A percentile compares a stretch with the other conserved stretches of the same genome.
phyloP scores from a whole-genome alignment of 805 yeast genomes.

The Blastobotrys peoriensis region DNA sequence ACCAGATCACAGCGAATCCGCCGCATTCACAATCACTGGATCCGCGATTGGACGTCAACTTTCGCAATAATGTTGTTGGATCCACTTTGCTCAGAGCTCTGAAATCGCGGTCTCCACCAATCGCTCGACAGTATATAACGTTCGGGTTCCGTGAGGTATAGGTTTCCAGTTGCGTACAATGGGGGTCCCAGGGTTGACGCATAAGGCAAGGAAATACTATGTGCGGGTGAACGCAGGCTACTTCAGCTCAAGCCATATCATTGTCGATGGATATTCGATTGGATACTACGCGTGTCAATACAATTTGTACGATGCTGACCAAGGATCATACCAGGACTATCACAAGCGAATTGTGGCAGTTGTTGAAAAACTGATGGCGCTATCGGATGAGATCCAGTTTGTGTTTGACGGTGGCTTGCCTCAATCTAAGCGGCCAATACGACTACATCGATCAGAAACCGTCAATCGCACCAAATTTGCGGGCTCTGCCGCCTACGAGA shows the following conservation, averaged over 20 bases:
- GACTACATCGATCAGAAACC: background rate
- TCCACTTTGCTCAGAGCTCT: too few relatives aligned
- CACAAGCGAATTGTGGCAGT: background rate
- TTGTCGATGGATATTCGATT: background rate
- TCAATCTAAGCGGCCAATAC: background rate
- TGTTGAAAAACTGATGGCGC: background rate
- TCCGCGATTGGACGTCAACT: too few relatives aligned
- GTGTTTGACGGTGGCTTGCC: background rate
- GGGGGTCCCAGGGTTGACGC: background rate
- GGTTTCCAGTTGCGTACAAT: too few relatives aligned
- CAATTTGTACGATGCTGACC: background rate
- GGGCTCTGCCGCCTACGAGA: background rate
- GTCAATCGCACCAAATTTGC: too few relatives aligned
- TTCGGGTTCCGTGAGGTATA: too few relatives aligned
- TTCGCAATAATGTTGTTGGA: too few relatives aligned
- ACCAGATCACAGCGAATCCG: too few relatives aligned
- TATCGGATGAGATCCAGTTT: background rate
- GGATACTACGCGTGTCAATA: background rate
- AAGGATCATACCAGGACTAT: background rate
- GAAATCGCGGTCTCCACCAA: too few relatives aligned
- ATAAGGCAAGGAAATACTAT: background rate
- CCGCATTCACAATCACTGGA: too few relatives aligned
- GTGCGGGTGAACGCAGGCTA: background rate
- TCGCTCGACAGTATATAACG: too few relatives aligned
- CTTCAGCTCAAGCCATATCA: background rate